Conservation (phyloP, 1,284 basidiomycete species). For the Coniferiporia sulphurascens region DNA sequence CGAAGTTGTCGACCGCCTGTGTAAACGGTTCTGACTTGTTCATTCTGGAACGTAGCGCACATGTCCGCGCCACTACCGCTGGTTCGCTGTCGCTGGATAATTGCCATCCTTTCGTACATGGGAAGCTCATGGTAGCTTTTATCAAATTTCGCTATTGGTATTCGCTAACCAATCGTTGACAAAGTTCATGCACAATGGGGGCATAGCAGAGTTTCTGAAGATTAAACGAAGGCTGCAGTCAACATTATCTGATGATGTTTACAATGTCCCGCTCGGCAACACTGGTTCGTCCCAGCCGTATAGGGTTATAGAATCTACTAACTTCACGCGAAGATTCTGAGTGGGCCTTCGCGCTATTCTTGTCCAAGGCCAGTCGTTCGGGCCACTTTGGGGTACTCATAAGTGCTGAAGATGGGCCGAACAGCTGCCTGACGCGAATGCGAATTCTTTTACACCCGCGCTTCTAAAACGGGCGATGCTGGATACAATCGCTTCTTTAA, state of each 20-base stretch:
- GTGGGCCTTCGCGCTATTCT: conserved; percentile 90
- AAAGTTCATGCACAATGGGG: conserved; percentile 95
- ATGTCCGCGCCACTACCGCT: conserved; percentile 87
- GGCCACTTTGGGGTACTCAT: neutral
- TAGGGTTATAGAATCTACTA: neutral
- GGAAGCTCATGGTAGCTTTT: conserved; percentile 75
- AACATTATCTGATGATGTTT: conserved; percentile 75
- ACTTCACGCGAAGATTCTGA: conserved; percentile 66
- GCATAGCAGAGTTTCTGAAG: conserved; percentile 74
- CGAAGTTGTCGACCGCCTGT: neutral
- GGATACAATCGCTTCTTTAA: conserved; percentile 77
- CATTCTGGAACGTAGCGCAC: conserved; percentile 49
- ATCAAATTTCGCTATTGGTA: neutral
- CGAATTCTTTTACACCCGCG: conserved; percentile 59
- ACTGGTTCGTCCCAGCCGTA: conserved; percentile 55
- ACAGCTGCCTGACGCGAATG: conserved; percentile 78
- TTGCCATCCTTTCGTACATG: conserved; percentile 87
- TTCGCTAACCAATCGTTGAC: conserved; percentile 5
- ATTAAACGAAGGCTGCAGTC: conserved; percentile 81
- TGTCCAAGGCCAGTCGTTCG: conserved; percentile 63
- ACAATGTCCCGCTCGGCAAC: conserved; percentile 83
- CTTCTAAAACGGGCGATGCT: conserved; percentile 78
- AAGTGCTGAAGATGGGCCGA: conserved; percentile 6
- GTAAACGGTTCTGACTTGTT: conserved; percentile 1
- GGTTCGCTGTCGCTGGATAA: conserved; percentile 88